Evolutionary conservation across 2,329 filamentous ascomycete genomes (phyloP), one percentile per base, ranked within the genome.

Genomic region (Diatrype stigma): DNA sequence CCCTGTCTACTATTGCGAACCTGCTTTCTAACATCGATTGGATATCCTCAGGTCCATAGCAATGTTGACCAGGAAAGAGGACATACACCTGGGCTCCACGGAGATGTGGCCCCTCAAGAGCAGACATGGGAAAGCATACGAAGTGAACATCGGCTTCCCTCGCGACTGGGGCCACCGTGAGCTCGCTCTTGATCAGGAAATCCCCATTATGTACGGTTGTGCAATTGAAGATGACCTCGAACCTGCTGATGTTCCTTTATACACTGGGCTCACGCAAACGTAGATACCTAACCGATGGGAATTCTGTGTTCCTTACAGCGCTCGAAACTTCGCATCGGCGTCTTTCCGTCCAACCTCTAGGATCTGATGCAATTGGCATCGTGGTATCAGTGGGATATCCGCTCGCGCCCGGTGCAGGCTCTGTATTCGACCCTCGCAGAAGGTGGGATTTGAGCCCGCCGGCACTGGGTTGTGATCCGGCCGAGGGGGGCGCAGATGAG

Each of bases 401-500:
- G 2, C 55, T 59, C 6, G 14, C 47, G 7, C 2, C 50, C 3
- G 42, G 47, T 37, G 54, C 56, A 8, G 57, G 56, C 12, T 59
- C 56, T 16, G 55, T 70, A 48, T 68, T 65, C 44, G 60, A 66
- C 46, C 56, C 56, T 30, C 63, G 67, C 4, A 49, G 68, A 3
- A 60, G 54, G 0, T 60, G 60, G 4, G 66, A 70, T 42, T 58
- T 70, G 21, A 69, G 64, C 1, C 65, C 68, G 2, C 55, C 56
- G 1, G 54, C 60, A 3, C 51, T 56, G 0, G 61, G 61, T 10
- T 51, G 50, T 3, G 60, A 59, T 0, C 62, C 62, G 11, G 51
- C 46, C 2, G 65, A 66, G 28, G 74, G 74, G 6, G 74, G 74
- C 32, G 76, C 74, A 0, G 67, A 75, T 45, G 62, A 69, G 6